phyloP scores from a whole-genome alignment of 768 basidiomycete genomes.

The Suillus ampliporus region DNA sequence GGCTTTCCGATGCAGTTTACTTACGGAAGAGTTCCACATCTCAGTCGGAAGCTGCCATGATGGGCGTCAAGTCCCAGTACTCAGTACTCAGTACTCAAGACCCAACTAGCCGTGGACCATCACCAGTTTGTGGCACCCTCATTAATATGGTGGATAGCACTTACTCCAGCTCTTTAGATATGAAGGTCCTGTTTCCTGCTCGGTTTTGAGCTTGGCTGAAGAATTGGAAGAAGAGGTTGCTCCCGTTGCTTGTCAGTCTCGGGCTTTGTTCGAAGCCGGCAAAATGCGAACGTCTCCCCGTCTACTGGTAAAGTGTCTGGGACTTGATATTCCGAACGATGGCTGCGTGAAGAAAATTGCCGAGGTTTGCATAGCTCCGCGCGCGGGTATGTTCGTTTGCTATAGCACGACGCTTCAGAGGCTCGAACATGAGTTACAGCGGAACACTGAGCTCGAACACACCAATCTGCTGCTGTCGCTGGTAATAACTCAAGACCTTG shows the following conservation, averaged over 20 bases:
- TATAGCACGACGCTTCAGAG: neutral
- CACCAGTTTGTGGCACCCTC: too few species aligned
- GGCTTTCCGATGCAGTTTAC: too few species aligned
- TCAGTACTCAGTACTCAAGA: too few species aligned
- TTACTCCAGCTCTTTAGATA: neutral
- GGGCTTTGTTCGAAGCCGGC: neutral
- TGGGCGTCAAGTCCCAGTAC: too few species aligned
- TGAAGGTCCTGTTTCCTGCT: neutral
- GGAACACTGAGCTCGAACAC: slow-evolving; percentile 23
- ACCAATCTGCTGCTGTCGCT: slow-evolving; percentile 40
- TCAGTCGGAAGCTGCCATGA: too few species aligned
- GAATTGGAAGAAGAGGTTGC: neutral
- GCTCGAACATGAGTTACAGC: slow-evolving; percentile 39
- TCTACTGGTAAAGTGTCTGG: neutral
- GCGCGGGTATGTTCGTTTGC: neutral
- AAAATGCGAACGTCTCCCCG: neutral
- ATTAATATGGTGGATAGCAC: too few species aligned
- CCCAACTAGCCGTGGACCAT: too few species aligned
- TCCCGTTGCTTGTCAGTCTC: neutral
- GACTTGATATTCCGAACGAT: neutral
- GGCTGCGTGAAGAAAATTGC: neutral
- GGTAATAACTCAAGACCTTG: slow-evolving; percentile 37
- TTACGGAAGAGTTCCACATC: too few species aligned
- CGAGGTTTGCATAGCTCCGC: neutral
- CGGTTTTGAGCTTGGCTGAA: neutral